Percentiles rank a stretch among this genome's conserved stretches.
These are phyloP conservation scores for Globisporangium cederbergense DNA, from an alignment of 352 stramenopile genomes.

Conservation along the genomic window DNA sequence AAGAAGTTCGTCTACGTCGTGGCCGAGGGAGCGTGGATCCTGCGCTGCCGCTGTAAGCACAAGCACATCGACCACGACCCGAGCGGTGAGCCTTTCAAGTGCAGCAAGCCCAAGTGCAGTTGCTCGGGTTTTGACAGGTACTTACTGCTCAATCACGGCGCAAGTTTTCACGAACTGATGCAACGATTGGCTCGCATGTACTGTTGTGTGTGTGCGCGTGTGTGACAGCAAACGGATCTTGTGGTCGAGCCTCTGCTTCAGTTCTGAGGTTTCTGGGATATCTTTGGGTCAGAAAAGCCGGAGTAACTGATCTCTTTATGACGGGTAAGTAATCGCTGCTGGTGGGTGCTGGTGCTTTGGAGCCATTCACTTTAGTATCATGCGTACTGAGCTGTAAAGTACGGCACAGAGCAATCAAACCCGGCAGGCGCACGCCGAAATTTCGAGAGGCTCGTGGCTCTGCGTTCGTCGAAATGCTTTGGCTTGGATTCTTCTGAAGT, in stretches of 20 bases:
- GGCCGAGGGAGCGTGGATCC: constrained; percentile 72
- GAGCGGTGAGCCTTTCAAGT: constrained; percentile 30
- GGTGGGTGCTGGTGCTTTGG: constrained; percentile 9
- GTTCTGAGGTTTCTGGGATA: neutral
- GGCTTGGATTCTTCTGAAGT: neutral
- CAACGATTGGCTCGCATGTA: neutral
- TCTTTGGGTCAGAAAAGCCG: no score
- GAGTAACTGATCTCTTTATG: neutral
- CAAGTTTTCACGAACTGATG: neutral
- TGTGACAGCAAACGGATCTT: constrained; percentile 48
- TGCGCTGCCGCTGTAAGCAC: constrained; percentile 80
- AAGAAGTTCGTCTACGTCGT: constrained; percentile 76
- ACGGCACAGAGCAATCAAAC: neutral
- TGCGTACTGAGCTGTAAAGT: neutral
- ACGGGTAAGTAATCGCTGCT: constrained; percentile 9
- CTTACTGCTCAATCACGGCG: neutral
- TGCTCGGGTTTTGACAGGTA: constrained; percentile 71
- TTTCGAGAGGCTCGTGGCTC: neutral
- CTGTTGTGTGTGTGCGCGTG: neutral
- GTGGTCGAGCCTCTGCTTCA: constrained; percentile 33
- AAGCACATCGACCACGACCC: constrained; percentile 74
- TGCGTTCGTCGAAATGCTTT: neutral
- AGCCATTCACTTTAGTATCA: neutral
- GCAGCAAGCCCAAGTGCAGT: constrained; percentile 49
- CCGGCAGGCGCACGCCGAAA: neutral